phyloP scores from a whole-genome alignment of 257 asterid genomes.

The Solanum pimpinellifolium region DNA sequence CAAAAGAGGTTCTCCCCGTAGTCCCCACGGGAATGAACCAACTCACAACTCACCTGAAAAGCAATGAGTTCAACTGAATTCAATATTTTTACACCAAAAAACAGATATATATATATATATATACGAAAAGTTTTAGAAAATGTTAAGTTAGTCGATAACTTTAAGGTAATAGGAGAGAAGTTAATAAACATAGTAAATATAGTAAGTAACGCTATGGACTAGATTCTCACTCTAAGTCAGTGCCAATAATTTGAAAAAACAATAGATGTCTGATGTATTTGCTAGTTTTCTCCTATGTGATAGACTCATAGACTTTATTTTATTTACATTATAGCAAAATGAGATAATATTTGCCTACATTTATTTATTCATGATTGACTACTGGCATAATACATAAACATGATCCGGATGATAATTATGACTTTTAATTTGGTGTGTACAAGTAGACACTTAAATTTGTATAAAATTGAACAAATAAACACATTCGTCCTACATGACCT shows the following conservation, averaged over 20 bases:
- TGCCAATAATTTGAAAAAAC: background rate
- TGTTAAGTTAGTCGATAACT: background rate
- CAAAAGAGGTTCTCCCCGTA: slow-evolving; percentile 10
- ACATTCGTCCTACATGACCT: too few relatives aligned
- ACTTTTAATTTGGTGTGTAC: too few relatives aligned
- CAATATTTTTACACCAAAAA: background rate
- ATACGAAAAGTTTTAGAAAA: background rate
- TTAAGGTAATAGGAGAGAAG: background rate
- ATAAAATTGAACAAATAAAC: too few relatives aligned
- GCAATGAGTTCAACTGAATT: background rate
- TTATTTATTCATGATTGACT: background rate
- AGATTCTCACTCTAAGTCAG: background rate
- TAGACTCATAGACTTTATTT: background rate
- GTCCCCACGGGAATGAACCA: slow-evolving; percentile 2
- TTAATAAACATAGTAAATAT: background rate
- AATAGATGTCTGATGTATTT: background rate
- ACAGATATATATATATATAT: background rate
- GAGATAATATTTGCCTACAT: background rate
- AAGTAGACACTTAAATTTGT: too few relatives aligned
- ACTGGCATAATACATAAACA: too few relatives aligned
- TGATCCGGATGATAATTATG: too few relatives aligned
- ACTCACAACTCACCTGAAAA: background rate
- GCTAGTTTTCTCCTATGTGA: background rate
- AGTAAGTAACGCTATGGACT: background rate
- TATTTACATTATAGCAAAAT: background rate